These are phyloP conservation scores for Moringa oleifera DNA, from an alignment of 345 rosid species.

Conservation along the genomic window DNA sequence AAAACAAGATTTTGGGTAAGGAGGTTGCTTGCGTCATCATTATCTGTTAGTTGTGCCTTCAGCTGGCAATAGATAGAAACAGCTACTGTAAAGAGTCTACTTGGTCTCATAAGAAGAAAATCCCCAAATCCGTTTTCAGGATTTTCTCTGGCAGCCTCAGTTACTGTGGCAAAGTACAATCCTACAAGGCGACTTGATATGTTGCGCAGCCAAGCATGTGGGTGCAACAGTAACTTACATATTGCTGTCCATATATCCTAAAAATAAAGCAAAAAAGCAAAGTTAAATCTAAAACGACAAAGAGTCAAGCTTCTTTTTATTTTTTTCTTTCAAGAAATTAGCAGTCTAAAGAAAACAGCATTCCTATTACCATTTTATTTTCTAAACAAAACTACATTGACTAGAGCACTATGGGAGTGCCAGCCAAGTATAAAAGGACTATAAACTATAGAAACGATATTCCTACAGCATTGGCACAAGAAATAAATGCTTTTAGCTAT, in stretches of 20 bases:
- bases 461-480: too few species aligned
- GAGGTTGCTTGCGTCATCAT: conserved; percentile 29
- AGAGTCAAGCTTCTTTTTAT: not conserved
- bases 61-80: conserved; percentile 74
- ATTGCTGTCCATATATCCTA: conserved; percentile 75
- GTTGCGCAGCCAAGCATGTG: conserved; percentile 64
- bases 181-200: conserved; percentile 63
- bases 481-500: too few species aligned
- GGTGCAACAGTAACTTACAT: conserved; percentile 69
- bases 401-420: too few species aligned
- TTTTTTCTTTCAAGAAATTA: too few species aligned
- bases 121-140: conserved; percentile 22
- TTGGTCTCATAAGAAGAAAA: conserved; percentile 48
- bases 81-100: conserved; percentile 65
- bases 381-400: too few species aligned
- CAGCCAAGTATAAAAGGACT: too few species aligned
- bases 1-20: conserved; percentile 54
- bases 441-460: too few species aligned
- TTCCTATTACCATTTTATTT: not conserved
- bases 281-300: not conserved
- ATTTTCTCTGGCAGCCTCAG: conserved; percentile 26
- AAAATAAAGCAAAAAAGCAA: conserved; percentile 15
- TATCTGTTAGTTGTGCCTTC: conserved; percentile 38
- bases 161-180: conserved; percentile 42
- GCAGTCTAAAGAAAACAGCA: too few species aligned